Base-by-base conservation (phyloP, 768 basidiomycete species). In the Leccinum imitatum region DNA sequence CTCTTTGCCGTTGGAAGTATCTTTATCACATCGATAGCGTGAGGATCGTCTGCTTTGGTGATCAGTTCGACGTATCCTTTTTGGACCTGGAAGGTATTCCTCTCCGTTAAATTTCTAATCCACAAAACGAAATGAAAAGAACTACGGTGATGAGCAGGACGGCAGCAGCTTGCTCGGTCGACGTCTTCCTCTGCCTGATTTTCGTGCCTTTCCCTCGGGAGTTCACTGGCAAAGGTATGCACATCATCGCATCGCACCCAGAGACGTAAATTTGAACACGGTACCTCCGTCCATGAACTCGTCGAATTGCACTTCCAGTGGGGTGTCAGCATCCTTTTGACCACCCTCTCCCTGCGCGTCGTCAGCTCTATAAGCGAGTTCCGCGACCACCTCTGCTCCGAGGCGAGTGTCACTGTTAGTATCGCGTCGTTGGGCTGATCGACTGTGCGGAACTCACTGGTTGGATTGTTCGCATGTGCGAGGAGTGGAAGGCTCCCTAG, bases 281-380 rank as follows among this genome's bases (percentile, higher is more conserved):
- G 51, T 66, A 70, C 70, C 68, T 60, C 70, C 68, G 5, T 63
- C 56, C 68, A 71, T 64, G 57, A 71, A 70, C 31, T 72, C 70
- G n/a, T 64, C 31, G 4, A 71, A 71, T 46, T 57, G 56, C 54
- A 71, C 63, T 37, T 68, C 66, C n/a, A 71, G 53, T 13, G 68
- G 68, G 13, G 37, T 31, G 23, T 58, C 58, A 35, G 52, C 9
- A 15, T 54, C 50, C 14, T 19, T 11, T 27, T 47, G 54, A 14
- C 13, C 19, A 1, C 31, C 37, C 6, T 55, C 57, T 8, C 3
- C 39, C 39, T 10, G 51, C 27, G 14, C 30, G 10, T 58, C 27
- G 21, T 71, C 69, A 17, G 64, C 31, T 27, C 64, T 63, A 31
- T 68, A 71, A 15, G 70, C 70, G 17, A 71, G 62, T 51, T 71